Percentiles rank a stretch among this genome's conserved stretches.
Conservation (phyloP, 768 basidiomycete species). For the Rubroboletus pulcherrimus region DNA sequence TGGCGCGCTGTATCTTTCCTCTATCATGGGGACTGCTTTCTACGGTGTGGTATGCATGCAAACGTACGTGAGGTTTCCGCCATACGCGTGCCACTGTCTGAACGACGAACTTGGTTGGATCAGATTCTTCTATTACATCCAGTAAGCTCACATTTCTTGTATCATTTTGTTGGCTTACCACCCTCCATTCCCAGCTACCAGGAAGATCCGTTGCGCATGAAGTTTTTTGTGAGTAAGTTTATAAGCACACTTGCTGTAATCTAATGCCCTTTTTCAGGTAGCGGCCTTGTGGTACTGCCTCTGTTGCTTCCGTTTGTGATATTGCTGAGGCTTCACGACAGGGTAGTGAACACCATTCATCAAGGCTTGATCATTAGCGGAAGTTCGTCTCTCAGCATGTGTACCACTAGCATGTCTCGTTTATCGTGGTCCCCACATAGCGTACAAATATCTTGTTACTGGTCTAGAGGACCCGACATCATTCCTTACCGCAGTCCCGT, state of each 20-base stretch:
- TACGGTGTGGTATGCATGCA: constrained; percentile 10
- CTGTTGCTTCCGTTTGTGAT: too few relatives aligned
- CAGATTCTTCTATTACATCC: constrained; percentile 8
- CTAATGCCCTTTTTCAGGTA: not conserved
- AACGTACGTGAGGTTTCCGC: not conserved
- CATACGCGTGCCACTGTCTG: not conserved
- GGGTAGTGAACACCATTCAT: constrained; percentile 5
- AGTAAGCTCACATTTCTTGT: not conserved
- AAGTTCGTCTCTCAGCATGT: not conserved
- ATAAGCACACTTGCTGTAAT: not conserved
- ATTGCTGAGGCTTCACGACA: not conserved
- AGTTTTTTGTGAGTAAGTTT: constrained; percentile 3
- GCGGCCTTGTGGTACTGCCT: not conserved
- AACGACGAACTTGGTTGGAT: not conserved
- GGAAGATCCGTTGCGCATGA: not conserved
- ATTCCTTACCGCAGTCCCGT: not conserved
- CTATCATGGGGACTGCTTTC: constrained; percentile 1
- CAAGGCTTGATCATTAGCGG: constrained; percentile 2
- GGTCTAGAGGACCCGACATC: not conserved
- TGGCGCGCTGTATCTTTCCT: not conserved
- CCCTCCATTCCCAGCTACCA: not conserved
- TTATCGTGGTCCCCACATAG: not conserved
- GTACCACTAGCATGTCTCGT: too few relatives aligned
- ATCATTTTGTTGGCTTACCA: not conserved
- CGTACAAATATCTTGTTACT: constrained; percentile 1